Evolutionary conservation across 257 asterid species (phyloP).

Genomic region (Primulina eburnea): DNA sequence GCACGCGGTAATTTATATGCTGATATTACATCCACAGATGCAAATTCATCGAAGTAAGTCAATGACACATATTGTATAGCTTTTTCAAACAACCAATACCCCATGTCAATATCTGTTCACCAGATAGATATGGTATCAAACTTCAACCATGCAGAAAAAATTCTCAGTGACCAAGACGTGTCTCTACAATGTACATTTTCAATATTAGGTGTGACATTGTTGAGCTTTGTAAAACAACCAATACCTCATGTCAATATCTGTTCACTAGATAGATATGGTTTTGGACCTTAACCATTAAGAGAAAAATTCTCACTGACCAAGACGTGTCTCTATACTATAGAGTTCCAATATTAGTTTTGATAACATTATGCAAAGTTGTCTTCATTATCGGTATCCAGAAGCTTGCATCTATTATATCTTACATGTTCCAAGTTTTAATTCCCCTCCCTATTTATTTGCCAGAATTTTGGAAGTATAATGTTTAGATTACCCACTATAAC

Average conservation of each 20-base stretch:
- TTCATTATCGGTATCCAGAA: conserved; percentile 4
- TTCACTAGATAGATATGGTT: background rate
- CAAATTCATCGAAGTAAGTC: background rate
- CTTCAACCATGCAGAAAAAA: no score
- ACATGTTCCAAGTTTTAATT: background rate
- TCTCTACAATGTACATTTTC: no score
- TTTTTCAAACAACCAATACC: conserved; percentile 3
- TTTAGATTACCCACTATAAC: conserved; percentile 12
- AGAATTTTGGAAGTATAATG: conserved; percentile 13
- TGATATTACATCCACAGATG: background rate
- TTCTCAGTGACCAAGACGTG: no score
- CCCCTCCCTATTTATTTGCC: conserved; percentile 8
- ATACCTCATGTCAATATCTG: background rate
- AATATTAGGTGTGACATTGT: background rate
- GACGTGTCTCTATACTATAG: background rate
- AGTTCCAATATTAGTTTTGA: background rate
- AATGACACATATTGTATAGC: background rate
- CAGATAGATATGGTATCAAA: background rate
- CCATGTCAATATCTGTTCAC: background rate
- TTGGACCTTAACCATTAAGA: background rate
- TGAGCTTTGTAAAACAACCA: background rate
- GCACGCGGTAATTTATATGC: background rate
- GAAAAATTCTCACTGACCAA: background rate
- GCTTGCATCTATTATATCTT: conserved; percentile 10
- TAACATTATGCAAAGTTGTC: conserved; percentile 1